A percentile compares a stretch with the other conserved stretches of the same genome.
Evolutionary conservation across 331 rosid genomes (phyloP).

Genomic region (Quercus tomentella): DNA sequence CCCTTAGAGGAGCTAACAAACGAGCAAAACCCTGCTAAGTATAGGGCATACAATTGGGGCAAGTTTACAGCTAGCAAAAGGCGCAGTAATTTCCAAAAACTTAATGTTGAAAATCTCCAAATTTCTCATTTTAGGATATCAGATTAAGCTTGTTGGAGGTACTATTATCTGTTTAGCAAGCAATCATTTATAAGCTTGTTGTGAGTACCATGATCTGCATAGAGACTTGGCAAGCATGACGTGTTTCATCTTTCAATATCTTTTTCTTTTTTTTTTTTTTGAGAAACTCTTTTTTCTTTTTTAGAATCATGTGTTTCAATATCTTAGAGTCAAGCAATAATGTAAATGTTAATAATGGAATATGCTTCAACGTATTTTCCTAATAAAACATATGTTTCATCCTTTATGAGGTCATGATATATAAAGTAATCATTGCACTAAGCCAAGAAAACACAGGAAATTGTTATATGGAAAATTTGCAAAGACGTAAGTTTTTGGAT

Average conservation of each 20-base stretch:
- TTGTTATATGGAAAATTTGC: no score
- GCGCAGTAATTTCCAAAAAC: slow-evolving; percentile 41
- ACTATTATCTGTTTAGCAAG: not conserved
- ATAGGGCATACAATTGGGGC: slow-evolving; percentile 51
- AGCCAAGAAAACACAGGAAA: no score
- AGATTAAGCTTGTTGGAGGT: not conserved
- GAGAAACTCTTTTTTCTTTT: no score
- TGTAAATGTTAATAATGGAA: not conserved
- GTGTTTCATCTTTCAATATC: no score
- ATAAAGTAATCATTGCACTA: no score
- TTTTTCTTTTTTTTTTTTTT: no score
- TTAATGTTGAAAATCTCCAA: slow-evolving; percentile 49
- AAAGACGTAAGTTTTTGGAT: no score
- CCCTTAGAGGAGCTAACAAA: slow-evolving; percentile 54
- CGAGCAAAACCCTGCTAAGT: slow-evolving; percentile 41
- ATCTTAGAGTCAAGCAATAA: not conserved
- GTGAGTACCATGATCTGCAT: no score
- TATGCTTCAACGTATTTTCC: not conserved
- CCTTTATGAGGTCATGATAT: no score
- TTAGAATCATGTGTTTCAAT: no score
- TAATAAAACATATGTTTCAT: no score
- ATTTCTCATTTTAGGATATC: slow-evolving; percentile 43
- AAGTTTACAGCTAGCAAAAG: slow-evolving; percentile 33
- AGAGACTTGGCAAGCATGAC: no score
- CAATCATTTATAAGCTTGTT: not conserved